Conservation (phyloP, 1,139 yeast genomes). For the Sugiyamaella novakii region DNA sequence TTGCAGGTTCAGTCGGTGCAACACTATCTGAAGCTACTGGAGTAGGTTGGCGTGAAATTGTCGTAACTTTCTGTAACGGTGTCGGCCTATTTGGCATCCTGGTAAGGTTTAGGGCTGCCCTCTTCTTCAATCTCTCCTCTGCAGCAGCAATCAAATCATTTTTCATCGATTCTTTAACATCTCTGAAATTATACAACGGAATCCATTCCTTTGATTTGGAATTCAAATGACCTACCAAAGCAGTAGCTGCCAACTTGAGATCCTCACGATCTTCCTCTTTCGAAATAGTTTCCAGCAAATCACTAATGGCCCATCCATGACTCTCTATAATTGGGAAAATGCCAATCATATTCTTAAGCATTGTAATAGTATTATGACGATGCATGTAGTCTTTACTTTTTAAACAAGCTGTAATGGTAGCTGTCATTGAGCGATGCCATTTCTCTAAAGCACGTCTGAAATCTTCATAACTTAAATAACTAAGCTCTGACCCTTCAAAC, state of each 20-base stretch:
- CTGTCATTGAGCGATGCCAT: constrained; percentile 57
- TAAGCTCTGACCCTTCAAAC: constrained; percentile 31
- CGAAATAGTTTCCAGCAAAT: constrained; percentile 52
- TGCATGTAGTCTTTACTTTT: constrained; percentile 70
- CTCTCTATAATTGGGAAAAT: constrained; percentile 70
- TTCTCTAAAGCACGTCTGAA: constrained; percentile 52
- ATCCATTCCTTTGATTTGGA: constrained; percentile 61
- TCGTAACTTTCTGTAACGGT: neutral
- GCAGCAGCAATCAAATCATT: constrained; percentile 28
- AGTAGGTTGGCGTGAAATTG: neutral
- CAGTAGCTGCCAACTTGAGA: constrained; percentile 74
- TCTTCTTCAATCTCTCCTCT: constrained; percentile 20
- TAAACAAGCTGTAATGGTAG: constrained; percentile 54
- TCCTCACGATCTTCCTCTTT: constrained; percentile 71
- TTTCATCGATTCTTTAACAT: constrained; percentile 31
- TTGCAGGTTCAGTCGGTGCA: neutral
- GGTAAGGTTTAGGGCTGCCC: neutral
- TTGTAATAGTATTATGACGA: constrained; percentile 76
- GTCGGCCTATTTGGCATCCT: neutral
- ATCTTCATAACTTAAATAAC: constrained; percentile 42
- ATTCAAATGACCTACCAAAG: constrained; percentile 71
- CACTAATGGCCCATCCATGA: constrained; percentile 61
- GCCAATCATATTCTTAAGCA: constrained; percentile 66
- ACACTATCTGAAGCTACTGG: constrained; percentile 1
- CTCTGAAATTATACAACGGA: constrained; percentile 41